Conservation (phyloP, 2,329 filamentous ascomycete species). For the Talaromyces sp. region DNA sequence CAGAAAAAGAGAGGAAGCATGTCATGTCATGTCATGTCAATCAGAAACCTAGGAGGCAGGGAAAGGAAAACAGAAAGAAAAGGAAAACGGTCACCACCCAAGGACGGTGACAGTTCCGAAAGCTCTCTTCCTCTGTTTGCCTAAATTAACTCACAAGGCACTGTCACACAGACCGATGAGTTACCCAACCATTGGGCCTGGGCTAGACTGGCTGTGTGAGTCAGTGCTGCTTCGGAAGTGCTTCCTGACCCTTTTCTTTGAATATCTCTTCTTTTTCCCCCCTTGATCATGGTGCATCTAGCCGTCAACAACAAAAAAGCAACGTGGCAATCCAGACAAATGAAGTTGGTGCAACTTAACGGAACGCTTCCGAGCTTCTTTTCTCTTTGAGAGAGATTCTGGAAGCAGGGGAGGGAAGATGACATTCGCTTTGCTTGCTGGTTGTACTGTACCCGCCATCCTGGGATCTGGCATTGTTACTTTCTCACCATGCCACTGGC, state of each 20-base stretch:
- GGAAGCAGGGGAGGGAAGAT: not conserved
- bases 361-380: not conserved
- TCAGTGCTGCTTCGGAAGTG: too few relatives aligned
- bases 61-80: not conserved
- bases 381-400: not conserved
- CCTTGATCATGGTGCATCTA: not conserved
- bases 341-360: not conserved
- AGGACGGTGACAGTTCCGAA: not conserved
- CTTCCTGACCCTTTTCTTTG: not conserved
- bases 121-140: not conserved
- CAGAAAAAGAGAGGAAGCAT: not conserved
- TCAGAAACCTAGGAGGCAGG: too few relatives aligned
- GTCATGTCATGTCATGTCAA: not conserved
- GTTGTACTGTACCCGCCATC: not conserved
- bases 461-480: not conserved
- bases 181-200: not conserved
- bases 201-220: not conserved
- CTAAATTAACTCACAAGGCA: not conserved
- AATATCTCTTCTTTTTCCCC: not conserved
- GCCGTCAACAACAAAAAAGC: not conserved
- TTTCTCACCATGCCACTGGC: not conserved
- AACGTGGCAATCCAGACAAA: not conserved
- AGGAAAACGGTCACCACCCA: not conserved
- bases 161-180: not conserved
- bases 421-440: not conserved